phyloP scores from a whole-genome alignment of 106 monocot genomes.

The Amphibolis antarctica region DNA sequence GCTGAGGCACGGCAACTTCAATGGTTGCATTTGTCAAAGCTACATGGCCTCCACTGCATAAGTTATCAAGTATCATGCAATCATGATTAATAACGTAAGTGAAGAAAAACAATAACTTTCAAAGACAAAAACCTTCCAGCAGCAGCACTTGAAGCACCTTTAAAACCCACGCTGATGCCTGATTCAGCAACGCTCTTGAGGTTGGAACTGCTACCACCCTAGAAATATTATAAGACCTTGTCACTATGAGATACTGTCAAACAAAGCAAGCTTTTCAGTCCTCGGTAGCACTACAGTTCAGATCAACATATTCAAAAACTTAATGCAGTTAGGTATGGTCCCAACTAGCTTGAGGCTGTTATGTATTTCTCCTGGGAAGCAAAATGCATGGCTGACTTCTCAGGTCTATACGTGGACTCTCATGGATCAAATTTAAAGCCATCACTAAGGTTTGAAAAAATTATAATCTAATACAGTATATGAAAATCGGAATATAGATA shows the following conservation, averaged over 20 bases:
- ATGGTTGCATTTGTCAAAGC: conserved; percentile 20
- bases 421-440: too few species aligned
- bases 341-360: too few species aligned
- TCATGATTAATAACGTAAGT: neutral
- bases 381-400: too few species aligned
- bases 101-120: neutral
- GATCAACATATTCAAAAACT: neutral
- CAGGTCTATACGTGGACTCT: too few species aligned
- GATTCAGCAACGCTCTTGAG: conserved; percentile 20
- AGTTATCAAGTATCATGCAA: neutral
- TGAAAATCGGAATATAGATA: neutral
- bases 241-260: too few species aligned
- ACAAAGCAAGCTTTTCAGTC: too few species aligned
- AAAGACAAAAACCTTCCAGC: conserved; percentile 28
- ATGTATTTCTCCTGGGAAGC: too few species aligned
- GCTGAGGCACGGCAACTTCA: conserved; percentile 46
- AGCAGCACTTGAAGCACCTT: conserved; percentile 4
- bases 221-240: neutral
- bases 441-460: too few species aligned
- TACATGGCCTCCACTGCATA: conserved; percentile 28
- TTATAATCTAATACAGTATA: neutral
- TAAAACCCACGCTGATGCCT: conserved; percentile 16
- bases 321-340: too few species aligned
- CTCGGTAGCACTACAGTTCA: neutral
- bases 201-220: conserved; percentile 23